Conservation (phyloP, 106 monocot species). For the Alisma plantagoaquatica region DNA sequence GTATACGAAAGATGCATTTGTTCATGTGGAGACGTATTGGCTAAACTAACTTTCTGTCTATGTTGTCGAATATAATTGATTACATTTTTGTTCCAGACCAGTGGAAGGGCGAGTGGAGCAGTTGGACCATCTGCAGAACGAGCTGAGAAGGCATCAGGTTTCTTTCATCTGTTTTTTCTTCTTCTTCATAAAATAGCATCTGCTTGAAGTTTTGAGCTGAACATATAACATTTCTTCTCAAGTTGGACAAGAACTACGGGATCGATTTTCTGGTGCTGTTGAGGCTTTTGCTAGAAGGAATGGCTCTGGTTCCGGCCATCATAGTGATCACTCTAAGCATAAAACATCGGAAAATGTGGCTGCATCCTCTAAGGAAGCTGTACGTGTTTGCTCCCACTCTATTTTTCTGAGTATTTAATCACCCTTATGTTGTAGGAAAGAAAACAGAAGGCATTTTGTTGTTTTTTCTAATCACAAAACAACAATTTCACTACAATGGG, state of each 20-base stretch:
- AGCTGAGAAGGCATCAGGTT: constrained; percentile 43
- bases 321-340: constrained; percentile 38
- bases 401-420: no score
- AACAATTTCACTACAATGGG: no score
- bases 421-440: no score
- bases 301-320: constrained; percentile 31
- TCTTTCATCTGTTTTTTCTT: no score
- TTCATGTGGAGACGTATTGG: no score
- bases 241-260: constrained; percentile 34
- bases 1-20: constrained; percentile 13
- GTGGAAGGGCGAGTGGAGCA: constrained; percentile 26
- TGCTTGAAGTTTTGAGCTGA: no score
- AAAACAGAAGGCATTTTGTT: no score
- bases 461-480: no score
- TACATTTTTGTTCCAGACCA: constrained; percentile 12
- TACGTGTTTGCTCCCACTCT: constrained; percentile 16
- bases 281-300: constrained; percentile 61
- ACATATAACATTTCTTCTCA: neutral
- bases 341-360: constrained; percentile 29
- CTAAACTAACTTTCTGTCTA: no score
- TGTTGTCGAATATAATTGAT: no score
- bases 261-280: constrained; percentile 45
- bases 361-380: constrained; percentile 29
- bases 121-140: constrained; percentile 30
- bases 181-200: no score